phyloP scores from a whole-genome alignment of 257 asterid genomes.

The Marsdenia floribunda region DNA sequence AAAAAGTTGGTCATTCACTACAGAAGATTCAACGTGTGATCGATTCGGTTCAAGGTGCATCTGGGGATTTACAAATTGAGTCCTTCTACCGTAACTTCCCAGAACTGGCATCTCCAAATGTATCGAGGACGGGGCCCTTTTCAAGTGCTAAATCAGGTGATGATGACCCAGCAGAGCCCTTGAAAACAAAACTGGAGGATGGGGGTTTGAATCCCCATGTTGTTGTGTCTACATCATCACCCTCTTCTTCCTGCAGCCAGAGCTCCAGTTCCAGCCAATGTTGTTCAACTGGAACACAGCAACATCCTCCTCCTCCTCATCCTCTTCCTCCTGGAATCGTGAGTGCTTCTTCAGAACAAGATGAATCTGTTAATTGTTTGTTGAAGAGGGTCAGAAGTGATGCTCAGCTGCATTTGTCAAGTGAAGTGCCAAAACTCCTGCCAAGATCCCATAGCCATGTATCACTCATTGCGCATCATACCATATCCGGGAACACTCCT shows the following conservation, averaged over 20 bases:
- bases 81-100: slow-evolving; percentile 80
- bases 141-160: slow-evolving; percentile 32
- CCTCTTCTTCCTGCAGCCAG: slow-evolving; percentile 66
- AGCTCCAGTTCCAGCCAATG: slow-evolving; percentile 69
- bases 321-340: not conserved
- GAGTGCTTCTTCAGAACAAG: slow-evolving; percentile 22
- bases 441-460: slow-evolving; percentile 52
- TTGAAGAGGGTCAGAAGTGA: slow-evolving; percentile 55
- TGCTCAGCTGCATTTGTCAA: slow-evolving; percentile 44
- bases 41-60: slow-evolving; percentile 85
- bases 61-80: slow-evolving; percentile 60
- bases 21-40: slow-evolving; percentile 88
- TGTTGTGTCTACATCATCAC: slow-evolving; percentile 46
- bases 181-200: slow-evolving; percentile 28
- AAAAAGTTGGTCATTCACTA: slow-evolving; percentile 88
- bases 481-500: slow-evolving; percentile 19
- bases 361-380: slow-evolving; percentile 23
- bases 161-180: slow-evolving; percentile 22
- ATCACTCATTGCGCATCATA: slow-evolving; percentile 29
- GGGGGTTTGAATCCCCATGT: slow-evolving; percentile 25
- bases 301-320: slow-evolving; percentile 6
- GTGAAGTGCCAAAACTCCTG: slow-evolving; percentile 34
- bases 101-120: slow-evolving; percentile 57
- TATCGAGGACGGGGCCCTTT: slow-evolving; percentile 38
- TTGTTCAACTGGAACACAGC: slow-evolving; percentile 51